Evolutionary conservation across 2,329 filamentous ascomycete species (phyloP), one percentile per base, ranked within the genome.

Genomic region (Uncinocarpus reesii): DNA sequence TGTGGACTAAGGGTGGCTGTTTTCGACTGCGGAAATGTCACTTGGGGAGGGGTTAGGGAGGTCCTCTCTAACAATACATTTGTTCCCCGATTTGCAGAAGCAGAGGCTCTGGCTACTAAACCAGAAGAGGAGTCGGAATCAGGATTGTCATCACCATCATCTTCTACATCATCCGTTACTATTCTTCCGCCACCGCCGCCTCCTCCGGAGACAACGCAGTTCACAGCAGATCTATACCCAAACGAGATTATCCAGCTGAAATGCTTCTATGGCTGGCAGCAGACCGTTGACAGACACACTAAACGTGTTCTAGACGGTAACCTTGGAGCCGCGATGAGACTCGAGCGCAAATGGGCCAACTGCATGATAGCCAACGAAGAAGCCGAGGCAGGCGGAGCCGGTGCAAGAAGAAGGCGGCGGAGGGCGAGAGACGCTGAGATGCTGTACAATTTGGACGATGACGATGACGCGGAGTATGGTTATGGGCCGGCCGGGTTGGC

Each of bases 361-460:
- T 94, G 87, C 64, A 95, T 95, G 88, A 86, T 93, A 68, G 81
- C 86, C 13, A 85, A 79, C 43, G 87, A 95, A 64, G 90, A 95
- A 62, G 86, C 84, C 0, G 84, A 83, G 2, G 77, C 77, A 2
- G 58, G 60, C 8, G 68, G 66, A 31, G 73, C 70, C 1, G 86
- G 84, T 4, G 71, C 76, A 2, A 74, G 88, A 47, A 73, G 88
- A 46, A 72, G 89, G 50, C 74, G 88, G 54, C 76, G 88, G 42
- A 75, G 89, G 51, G 86, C 86, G 1, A 76, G 89, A 40, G 86
- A 94, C 62, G 87, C 88, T 4, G 83, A 87, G 61, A 74, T 83
- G 61, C 72, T 86, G 56, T 86, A 92, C 65, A 81, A 84, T 40
- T 80, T 86, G 56, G 88, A 95, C 62, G 88, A 95, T 62, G 85